Evolutionary conservation across 768 basidiomycete genomes (phyloP).

Genomic region (Amanita brunnescens): DNA sequence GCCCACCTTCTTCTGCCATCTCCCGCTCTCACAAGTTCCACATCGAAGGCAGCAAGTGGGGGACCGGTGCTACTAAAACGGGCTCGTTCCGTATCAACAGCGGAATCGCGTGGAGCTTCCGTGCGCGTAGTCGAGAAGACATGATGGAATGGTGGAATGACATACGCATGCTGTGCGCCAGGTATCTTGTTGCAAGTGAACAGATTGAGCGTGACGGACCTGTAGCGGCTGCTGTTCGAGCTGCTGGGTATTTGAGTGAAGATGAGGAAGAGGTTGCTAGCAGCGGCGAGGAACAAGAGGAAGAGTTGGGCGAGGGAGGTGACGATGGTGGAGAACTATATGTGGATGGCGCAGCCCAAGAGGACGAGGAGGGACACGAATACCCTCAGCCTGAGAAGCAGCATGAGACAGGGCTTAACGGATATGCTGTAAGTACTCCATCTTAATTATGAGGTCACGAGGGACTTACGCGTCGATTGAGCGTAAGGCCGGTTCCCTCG

Average conservation of each 20-base stretch:
- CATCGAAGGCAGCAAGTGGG: constrained; percentile 87
- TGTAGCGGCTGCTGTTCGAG: constrained; percentile 84
- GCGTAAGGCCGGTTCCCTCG: background rate
- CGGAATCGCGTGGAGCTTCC: constrained; percentile 74
- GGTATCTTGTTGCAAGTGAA: constrained; percentile 92
- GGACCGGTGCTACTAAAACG: constrained; percentile 53
- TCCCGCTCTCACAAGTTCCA: constrained; percentile 91
- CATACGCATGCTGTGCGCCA: constrained; percentile 83
- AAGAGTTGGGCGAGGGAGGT: constrained; percentile 25
- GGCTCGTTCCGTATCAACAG: constrained; percentile 38
- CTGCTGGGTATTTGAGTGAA: constrained; percentile 82
- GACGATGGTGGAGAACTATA: constrained; percentile 15
- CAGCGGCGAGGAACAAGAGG: constrained; percentile 33
- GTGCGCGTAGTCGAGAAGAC: constrained; percentile 82
- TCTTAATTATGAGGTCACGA: background rate
- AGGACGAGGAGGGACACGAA: constrained; percentile 39
- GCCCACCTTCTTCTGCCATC: constrained; percentile 68
- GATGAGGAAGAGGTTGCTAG: constrained; percentile 25
- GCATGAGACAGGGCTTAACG: constrained; percentile 39
- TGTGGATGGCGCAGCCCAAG: constrained; percentile 16
- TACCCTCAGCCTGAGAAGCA: constrained; percentile 44
- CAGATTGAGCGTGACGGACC: constrained; percentile 88
- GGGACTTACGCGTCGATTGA: background rate
- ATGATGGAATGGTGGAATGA: constrained; percentile 99
- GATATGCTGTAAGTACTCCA: constrained; percentile 48